phyloP scores from a whole-genome alignment of 768 basidiomycete genomes.

The Boletus insuetus region DNA sequence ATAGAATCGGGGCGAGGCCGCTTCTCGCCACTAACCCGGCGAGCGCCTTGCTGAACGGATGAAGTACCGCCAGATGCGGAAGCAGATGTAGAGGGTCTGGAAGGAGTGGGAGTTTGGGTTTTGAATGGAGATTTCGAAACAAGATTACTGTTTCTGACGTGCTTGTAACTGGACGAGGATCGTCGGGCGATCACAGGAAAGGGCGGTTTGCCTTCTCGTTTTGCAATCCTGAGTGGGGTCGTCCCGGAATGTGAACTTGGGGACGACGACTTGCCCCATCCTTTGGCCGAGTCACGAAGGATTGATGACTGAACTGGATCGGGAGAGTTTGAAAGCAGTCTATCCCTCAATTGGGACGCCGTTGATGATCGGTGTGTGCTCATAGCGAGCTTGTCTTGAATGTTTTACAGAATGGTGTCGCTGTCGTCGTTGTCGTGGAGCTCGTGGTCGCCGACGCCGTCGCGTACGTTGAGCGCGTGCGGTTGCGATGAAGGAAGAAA shows the following conservation, averaged over 20 bases:
- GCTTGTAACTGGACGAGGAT: slow-evolving; percentile 75
- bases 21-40: slow-evolving; percentile 74
- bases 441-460: slow-evolving; percentile 18
- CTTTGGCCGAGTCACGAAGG: slow-evolving; percentile 60
- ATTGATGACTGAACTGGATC: slow-evolving; percentile 65
- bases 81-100: slow-evolving; percentile 22
- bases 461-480: slow-evolving; percentile 7
- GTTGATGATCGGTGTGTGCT: slow-evolving; percentile 23
- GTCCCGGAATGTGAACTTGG: slow-evolving; percentile 33
- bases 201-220: slow-evolving; percentile 52
- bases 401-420: slow-evolving; percentile 4
- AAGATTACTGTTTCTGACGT: slow-evolving; percentile 72
- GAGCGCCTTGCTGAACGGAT: slow-evolving; percentile 18
- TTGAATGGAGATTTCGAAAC: slow-evolving; percentile 89
- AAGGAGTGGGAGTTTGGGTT: slow-evolving; percentile 54
- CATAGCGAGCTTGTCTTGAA: slow-evolving; percentile 19
- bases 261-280: slow-evolving; percentile 52
- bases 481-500: slow-evolving; percentile 13
- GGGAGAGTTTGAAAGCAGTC: slow-evolving; percentile 59
- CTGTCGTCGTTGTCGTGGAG: slow-evolving; percentile 20
- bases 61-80: slow-evolving; percentile 10
- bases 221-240: slow-evolving; percentile 72
- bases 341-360: slow-evolving; percentile 54
- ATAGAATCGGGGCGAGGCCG: slow-evolving; percentile 71
- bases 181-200: slow-evolving; percentile 62